Percentiles rank a stretch among this genome's conserved stretches.
Conservation (phyloP, 1,284 basidiomycete genomes). For the Melampsora larici-populina region DNA sequence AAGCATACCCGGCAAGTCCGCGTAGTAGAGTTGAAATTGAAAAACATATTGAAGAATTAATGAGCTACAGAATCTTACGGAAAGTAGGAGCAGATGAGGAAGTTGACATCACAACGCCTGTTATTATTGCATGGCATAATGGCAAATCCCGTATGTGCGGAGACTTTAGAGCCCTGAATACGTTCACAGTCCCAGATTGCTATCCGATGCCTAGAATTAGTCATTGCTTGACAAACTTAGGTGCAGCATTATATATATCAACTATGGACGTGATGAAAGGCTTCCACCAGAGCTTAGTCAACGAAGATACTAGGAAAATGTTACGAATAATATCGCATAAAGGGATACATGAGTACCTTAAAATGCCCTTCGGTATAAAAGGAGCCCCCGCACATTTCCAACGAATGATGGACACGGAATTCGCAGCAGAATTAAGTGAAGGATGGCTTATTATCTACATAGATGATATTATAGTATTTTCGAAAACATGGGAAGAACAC, state of each 20-base stretch:
- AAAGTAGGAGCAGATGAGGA: neutral
- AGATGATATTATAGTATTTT: constrained; percentile 25
- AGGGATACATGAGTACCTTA: neutral
- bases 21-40: too few relatives aligned
- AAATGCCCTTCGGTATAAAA: neutral
- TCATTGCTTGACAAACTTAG: neutral
- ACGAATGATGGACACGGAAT: too few relatives aligned
- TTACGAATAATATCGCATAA: neutral
- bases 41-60: neutral
- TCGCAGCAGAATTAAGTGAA: neutral
- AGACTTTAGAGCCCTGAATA: constrained; percentile 4
- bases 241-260: neutral
- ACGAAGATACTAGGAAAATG: neutral
- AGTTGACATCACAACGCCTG: too few relatives aligned
- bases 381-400: neutral
- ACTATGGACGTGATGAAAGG: constrained; percentile 1
- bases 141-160: neutral
- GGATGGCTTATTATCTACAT: constrained; percentile 34
- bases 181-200: too few relatives aligned
- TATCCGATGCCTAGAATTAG: neutral
- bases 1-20: constrained; percentile 1
- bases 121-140: too few relatives aligned
- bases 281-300: neutral
- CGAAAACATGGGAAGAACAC: neutral
- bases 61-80: neutral